Evolutionary conservation across 805 yeast species (phyloP).

Genomic region (Jamesozyma hellenica): DNA sequence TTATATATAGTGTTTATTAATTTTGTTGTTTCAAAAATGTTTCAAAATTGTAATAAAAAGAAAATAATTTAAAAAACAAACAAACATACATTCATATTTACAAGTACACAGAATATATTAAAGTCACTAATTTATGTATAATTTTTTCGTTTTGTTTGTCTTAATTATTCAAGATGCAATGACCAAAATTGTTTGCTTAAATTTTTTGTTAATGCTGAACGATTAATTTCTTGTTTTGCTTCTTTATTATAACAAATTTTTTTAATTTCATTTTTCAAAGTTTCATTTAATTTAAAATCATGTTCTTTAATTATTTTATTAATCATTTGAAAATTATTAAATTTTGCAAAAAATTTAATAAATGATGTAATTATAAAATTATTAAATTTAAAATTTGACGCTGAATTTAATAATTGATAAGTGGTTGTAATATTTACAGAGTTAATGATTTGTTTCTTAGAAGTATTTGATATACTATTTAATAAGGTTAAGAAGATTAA

Average conservation of each 20-base stretch:
- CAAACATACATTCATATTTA: too few species aligned
- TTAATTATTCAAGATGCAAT: too few species aligned
- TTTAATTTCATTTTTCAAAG: neutral
- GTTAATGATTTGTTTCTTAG: neutral
- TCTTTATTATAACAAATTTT: too few species aligned
- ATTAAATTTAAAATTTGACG: neutral
- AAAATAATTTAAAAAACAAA: too few species aligned
- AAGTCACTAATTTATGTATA: too few species aligned
- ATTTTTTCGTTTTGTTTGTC: too few species aligned
- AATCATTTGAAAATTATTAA: slow-evolving; percentile 2
- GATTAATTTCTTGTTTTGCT: too few species aligned
- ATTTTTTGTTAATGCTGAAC: too few species aligned
- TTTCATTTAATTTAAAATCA: neutral
- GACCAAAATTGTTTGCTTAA: too few species aligned
- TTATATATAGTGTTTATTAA: slow-evolving; percentile 1
- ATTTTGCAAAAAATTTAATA: neutral
- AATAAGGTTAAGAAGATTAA: too few species aligned
- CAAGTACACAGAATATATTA: too few species aligned
- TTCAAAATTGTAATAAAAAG: neutral
- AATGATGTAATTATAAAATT: neutral
- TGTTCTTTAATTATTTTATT: slow-evolving; percentile 1
- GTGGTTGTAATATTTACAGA: neutral
- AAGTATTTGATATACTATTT: too few species aligned
- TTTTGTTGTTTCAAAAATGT: neutral
- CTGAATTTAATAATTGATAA: neutral